phyloP scores from a whole-genome alignment of 2,329 filamentous ascomycete species.

The Bertia moriformis region DNA sequence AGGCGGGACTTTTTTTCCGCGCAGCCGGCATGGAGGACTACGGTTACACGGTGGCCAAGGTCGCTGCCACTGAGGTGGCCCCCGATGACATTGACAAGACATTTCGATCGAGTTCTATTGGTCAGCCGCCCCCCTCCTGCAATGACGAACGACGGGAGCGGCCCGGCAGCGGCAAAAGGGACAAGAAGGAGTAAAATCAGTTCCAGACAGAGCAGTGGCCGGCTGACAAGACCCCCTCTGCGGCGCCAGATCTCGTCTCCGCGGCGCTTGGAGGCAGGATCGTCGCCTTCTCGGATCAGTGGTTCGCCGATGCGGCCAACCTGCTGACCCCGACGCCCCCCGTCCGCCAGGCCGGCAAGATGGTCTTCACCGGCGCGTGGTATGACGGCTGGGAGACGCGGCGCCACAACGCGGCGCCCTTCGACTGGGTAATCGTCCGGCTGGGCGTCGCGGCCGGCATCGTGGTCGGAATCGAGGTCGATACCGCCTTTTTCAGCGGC shows the following conservation, averaged over 20 bases:
- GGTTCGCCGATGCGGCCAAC: slow-evolving; percentile 53
- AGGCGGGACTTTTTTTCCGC: no score
- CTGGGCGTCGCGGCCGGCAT: slow-evolving; percentile 58
- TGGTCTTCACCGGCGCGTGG: slow-evolving; percentile 57
- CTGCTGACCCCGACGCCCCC: slow-evolving; percentile 49
- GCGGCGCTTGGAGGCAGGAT: slow-evolving; percentile 46
- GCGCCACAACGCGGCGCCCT: slow-evolving; percentile 46
- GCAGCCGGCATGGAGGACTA: slow-evolving; percentile 31
- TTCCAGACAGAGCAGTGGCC: slow-evolving; percentile 1
- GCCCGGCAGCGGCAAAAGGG: background rate
- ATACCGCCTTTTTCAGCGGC: slow-evolving; percentile 69
- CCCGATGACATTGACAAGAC: slow-evolving; percentile 43
- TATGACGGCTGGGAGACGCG: slow-evolving; percentile 60
- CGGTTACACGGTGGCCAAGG: slow-evolving; percentile 39
- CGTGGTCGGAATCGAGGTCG: slow-evolving; percentile 62
- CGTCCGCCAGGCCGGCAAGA: slow-evolving; percentile 49
- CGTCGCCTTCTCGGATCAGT: slow-evolving; percentile 52
- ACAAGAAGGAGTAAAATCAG: background rate
- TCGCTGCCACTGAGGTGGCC: slow-evolving; percentile 30
- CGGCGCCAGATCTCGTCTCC: slow-evolving; percentile 40
- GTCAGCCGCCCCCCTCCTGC: slow-evolving; percentile 22
- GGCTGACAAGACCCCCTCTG: background rate
- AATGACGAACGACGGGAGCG: background rate
- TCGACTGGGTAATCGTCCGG: slow-evolving; percentile 54
- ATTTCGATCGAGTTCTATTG: slow-evolving; percentile 46